These are phyloP conservation scores for Afroboletus lepidellus DNA, from an alignment of 1,284 basidiomycete species.

Conservation along the genomic window DNA sequence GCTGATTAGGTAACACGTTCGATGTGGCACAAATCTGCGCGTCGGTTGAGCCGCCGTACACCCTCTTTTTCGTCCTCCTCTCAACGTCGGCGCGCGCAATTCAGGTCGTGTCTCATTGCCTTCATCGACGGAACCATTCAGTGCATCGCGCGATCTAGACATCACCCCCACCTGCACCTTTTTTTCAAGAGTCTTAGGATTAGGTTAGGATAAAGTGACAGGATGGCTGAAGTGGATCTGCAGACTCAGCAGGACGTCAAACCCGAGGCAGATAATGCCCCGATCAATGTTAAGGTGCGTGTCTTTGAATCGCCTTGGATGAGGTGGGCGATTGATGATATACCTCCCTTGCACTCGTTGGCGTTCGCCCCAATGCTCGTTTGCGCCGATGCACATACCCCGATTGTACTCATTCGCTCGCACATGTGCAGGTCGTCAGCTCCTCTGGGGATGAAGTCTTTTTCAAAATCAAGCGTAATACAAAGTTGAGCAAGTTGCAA, in stretches of 20 bases:
- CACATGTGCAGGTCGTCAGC: slow-evolving; percentile 61
- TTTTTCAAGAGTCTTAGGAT: background rate
- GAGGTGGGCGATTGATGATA: background rate
- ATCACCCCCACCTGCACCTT: background rate
- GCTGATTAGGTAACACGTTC: slow-evolving; percentile 15
- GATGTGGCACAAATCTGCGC: slow-evolving; percentile 1
- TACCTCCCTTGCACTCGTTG: background rate
- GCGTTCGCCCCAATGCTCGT: background rate
- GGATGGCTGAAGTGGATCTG: slow-evolving; percentile 29
- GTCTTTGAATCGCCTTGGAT: background rate
- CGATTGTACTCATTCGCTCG: background rate
- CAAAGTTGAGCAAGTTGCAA: slow-evolving; percentile 91
- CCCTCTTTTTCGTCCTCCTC: background rate
- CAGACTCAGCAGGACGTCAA: slow-evolving; percentile 47
- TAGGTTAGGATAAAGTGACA: background rate
- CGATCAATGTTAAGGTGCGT: slow-evolving; percentile 81
- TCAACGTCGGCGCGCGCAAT: background rate
- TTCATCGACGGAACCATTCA: background rate
- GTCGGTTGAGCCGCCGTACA: background rate
- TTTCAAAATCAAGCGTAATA: slow-evolving; percentile 97
- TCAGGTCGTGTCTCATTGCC: background rate
- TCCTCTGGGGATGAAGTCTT: slow-evolving; percentile 88
- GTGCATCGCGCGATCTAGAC: background rate
- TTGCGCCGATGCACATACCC: background rate
- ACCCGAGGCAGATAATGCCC: slow-evolving; percentile 60